phyloP scores from a whole-genome alignment of 495 filamentous ascomycete species.

The Acidomyces sp. region DNA sequence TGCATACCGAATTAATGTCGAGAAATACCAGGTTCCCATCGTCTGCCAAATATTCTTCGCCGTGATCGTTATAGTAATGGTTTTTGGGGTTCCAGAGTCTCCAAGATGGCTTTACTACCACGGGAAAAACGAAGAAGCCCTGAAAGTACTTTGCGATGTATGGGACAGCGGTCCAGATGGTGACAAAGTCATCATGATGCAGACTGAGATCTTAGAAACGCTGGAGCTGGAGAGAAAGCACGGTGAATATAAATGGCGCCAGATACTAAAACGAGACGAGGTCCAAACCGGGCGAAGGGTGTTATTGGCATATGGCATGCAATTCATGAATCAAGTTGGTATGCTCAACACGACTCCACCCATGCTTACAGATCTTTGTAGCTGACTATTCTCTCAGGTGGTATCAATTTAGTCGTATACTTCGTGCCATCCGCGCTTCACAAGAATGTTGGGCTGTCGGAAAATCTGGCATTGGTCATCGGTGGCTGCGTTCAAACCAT shows the following conservation, averaged over 20 bases:
- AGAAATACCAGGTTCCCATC: too few relatives aligned
- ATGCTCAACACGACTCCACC: too few relatives aligned
- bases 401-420: constrained; percentile 26
- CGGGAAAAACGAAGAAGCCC: constrained; percentile 32
- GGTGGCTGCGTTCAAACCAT: constrained; percentile 26
- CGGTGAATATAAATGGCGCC: constrained; percentile 34
- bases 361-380: too few relatives aligned
- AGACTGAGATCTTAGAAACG: constrained; percentile 34
- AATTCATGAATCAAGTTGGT: constrained; percentile 26
- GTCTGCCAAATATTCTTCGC: constrained; percentile 25
- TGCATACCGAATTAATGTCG: too few relatives aligned
- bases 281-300: constrained; percentile 40
- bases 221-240: constrained; percentile 34
- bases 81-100: constrained; percentile 27
- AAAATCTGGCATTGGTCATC: constrained; percentile 24
- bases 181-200: constrained; percentile 34
- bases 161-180: constrained; percentile 32
- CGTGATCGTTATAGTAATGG: constrained; percentile 25
- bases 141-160: constrained; percentile 38
- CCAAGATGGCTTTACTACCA: constrained; percentile 30
- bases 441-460: constrained; percentile 22
- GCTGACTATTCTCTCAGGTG: too few relatives aligned
- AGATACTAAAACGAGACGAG: constrained; percentile 39
- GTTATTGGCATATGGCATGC: constrained; percentile 35
- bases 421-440: constrained; percentile 24